These are phyloP conservation scores for Phytophthora ramorum DNA, from an alignment of 352 stramenopile genomes.

Conservation along the genomic window DNA sequence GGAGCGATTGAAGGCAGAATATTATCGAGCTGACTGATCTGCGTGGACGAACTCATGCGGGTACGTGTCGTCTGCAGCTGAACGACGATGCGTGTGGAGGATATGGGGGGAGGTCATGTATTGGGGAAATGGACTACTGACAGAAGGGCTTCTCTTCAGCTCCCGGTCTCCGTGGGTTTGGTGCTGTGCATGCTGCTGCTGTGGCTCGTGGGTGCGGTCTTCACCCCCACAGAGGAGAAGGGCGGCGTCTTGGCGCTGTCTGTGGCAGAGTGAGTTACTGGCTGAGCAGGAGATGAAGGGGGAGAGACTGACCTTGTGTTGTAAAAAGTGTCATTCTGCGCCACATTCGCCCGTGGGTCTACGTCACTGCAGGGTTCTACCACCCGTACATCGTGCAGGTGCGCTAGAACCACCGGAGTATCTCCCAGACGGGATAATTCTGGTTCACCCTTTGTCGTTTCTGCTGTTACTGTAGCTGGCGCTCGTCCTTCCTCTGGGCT, in stretches of 20 bases:
- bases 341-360: slow-evolving; percentile 89
- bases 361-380: slow-evolving; percentile 87
- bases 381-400: slow-evolving; percentile 83
- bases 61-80: slow-evolving; percentile 24
- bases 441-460: background rate
- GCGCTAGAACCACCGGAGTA: background rate
- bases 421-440: background rate
- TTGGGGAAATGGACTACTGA: background rate
- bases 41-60: slow-evolving; percentile 26
- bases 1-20: slow-evolving; percentile 1
- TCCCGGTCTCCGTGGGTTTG: slow-evolving; percentile 71
- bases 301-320: background rate
- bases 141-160: slow-evolving; percentile 35
- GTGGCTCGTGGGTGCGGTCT: slow-evolving; percentile 76
- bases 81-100: background rate
- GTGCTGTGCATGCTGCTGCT: slow-evolving; percentile 69
- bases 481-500: slow-evolving; percentile 66
- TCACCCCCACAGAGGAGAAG: slow-evolving; percentile 73
- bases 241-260: slow-evolving; percentile 80
- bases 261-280: slow-evolving; percentile 69
- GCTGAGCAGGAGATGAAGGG: background rate
- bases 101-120: background rate
- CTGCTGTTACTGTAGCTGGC: slow-evolving; percentile 52
- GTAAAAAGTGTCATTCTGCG: slow-evolving; percentile 73
- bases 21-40: too few relatives aligned